Conservation (phyloP, 108 stramenopile species). For the Mayamaea pseudoterrestris region DNA sequence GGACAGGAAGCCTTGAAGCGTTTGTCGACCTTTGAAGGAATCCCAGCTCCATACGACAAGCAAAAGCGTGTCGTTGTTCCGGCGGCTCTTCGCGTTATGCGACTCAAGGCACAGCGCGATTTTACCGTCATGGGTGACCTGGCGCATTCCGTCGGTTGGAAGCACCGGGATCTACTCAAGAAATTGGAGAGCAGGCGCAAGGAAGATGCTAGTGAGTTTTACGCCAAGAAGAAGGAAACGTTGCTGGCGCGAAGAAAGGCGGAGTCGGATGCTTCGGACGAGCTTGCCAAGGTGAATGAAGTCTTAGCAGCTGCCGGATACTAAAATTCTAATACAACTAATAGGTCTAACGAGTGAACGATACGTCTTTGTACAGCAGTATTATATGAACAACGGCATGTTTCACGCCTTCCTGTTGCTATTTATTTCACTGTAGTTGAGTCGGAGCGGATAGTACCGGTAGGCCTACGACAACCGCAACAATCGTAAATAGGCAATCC, state of each 20-base stretch:
- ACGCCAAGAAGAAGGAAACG: constrained; percentile 89
- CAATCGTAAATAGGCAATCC: too few relatives aligned
- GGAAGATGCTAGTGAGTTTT: constrained; percentile 87
- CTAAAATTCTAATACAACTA: constrained; percentile 45
- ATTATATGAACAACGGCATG: too few relatives aligned
- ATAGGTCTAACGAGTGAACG: too few relatives aligned
- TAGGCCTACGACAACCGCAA: too few relatives aligned
- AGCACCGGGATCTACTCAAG: constrained; percentile 88
- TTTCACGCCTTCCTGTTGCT: too few relatives aligned
- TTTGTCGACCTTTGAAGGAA: constrained; percentile 97
- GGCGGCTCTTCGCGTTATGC: constrained; percentile 89
- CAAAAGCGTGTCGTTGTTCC: constrained; percentile 98
- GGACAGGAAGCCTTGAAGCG: constrained; percentile 90
- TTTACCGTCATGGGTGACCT: constrained; percentile 93
- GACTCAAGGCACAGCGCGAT: constrained; percentile 83
- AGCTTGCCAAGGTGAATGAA: constrained; percentile 77
- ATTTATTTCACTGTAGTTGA: too few relatives aligned
- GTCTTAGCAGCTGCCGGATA: constrained; percentile 76
- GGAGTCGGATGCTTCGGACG: constrained; percentile 52
- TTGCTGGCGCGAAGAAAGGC: constrained; percentile 62
- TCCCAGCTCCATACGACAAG: constrained; percentile 97
- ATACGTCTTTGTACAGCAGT: too few relatives aligned
- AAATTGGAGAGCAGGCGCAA: constrained; percentile 92
- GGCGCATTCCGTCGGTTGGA: constrained; percentile 94
- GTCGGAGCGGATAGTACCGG: too few relatives aligned